Base-by-base conservation (phyloP, 2,329 filamentous ascomycete genomes). In the Pyrenophora graminea region DNA sequence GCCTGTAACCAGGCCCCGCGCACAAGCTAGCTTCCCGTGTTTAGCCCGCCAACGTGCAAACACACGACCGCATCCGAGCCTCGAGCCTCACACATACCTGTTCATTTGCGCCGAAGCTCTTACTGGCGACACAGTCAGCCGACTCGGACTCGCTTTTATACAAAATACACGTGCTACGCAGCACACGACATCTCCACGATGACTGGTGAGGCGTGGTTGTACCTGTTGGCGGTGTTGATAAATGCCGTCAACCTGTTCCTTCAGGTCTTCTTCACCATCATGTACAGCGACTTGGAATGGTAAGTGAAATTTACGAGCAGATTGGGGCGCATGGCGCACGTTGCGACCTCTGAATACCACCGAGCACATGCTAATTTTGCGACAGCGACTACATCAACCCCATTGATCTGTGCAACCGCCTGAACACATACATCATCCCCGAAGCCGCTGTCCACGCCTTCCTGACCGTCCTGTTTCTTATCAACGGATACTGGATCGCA, bases 241-340 rank as follows among this genome's bases (percentile, higher is more conserved):
- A 99, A 99, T 82, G 94, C 94, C 81, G 92, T 99, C 85, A 99
- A 99, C 83, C 85, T 99, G 72, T 99, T 99, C 79, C 84, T 99
- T 51, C 95, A 99, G 81, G 94, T 99, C 69, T 99, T 99, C 85
- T 99, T 99, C 82, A 99, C 94, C 52, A 99, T 99, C 74, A 99
- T 99, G 95, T 99, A 97, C 81, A 96, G 91, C 78, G 94, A 99
- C 83, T 80, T 99, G 70, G 94, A 99, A 88, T 99, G 94, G 92
- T 96, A 81, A 71, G 90, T 82, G 31, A n/a, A n/a, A 30, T 30
- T 42, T 37, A 18, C 15, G 38, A 17, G 15, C 15, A 39, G 3
- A n/a, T 7, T 6, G 9, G 7, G 13, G 25, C 27, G 33, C 21
- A 33, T 12, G 18, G 18, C 51, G n/a, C 31, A 12, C 38, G 23